phyloP scores from a whole-genome alignment of 2,329 filamentous ascomycete genomes.

The Ophiostoma sp. region DNA sequence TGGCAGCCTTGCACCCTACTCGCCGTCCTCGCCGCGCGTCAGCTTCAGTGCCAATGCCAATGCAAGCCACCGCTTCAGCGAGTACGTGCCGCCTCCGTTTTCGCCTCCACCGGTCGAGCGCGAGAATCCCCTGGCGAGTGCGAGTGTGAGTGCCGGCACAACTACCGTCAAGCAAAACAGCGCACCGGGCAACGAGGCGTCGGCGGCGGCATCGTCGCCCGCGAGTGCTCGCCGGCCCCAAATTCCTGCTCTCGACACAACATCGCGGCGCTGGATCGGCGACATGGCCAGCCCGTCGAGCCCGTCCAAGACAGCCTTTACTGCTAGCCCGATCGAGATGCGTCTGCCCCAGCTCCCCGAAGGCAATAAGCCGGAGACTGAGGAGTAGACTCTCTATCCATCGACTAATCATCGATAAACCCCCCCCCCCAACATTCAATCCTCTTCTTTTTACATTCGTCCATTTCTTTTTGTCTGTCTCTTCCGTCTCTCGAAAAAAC shows the following conservation, averaged over 20 bases:
- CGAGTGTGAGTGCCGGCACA: not conserved
- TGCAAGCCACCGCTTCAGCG: conserved; percentile 26
- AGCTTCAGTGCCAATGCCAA: conserved; percentile 4
- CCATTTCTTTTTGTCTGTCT: not conserved
- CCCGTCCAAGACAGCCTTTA: conserved; percentile 15
- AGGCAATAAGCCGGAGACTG: conserved; percentile 5
- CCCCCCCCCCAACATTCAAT: not conserved
- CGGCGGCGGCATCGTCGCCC: not conserved
- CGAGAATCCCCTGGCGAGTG: conserved; percentile 26
- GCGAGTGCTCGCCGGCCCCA: conserved; percentile 10
- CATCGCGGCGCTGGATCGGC: conserved; percentile 9
- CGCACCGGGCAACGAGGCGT: not conserved
- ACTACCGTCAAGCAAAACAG: not conserved
- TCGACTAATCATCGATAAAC: not conserved
- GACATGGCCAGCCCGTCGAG: conserved; percentile 16
- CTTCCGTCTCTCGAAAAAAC: not conserved
- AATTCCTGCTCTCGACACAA: conserved; percentile 19
- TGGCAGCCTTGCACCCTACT: conserved; percentile 8
- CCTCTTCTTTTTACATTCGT: not conserved
- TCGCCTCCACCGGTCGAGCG: conserved; percentile 33
- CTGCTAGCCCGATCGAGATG: conserved; percentile 22
- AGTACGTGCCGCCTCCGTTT: conserved; percentile 31
- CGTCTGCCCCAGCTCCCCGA: conserved; percentile 17
- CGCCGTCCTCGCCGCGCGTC: conserved; percentile 9
- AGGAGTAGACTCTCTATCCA: not conserved